Evolutionary conservation across 2,329 filamentous ascomycete genomes (phyloP).

Genomic region (Pezicula radicicola): DNA sequence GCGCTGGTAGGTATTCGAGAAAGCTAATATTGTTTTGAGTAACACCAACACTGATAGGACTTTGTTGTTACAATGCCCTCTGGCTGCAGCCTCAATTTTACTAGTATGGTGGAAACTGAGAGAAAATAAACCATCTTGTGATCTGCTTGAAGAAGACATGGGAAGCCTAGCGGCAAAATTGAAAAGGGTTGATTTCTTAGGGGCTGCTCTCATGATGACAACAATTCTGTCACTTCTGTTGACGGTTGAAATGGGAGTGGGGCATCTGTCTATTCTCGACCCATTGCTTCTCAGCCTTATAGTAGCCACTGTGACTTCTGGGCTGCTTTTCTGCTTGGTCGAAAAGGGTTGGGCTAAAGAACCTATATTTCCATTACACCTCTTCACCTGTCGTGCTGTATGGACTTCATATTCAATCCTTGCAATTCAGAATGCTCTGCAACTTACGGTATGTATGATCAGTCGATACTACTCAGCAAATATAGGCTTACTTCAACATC

Average conservation of each 20-base stretch:
- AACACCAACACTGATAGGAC: constrained; percentile 31
- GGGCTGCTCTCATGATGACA: constrained; percentile 42
- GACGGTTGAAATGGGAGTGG: constrained; percentile 47
- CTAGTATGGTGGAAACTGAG: constrained; percentile 35
- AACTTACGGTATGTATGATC: constrained; percentile 43
- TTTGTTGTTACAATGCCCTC: constrained; percentile 54
- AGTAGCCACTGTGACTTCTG: constrained; percentile 23
- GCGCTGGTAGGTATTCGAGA: constrained; percentile 41
- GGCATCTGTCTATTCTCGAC: constrained; percentile 33
- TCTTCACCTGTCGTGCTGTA: constrained; percentile 50
- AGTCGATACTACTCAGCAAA: background rate
- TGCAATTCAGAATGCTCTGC: constrained; percentile 51
- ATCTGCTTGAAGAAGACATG: constrained; percentile 10
- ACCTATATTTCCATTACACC: constrained; percentile 54
- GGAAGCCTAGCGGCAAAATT: constrained; percentile 28
- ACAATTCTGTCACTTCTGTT: constrained; percentile 42
- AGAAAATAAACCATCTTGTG: background rate
- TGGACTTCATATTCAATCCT: constrained; percentile 50
- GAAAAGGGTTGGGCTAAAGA: constrained; percentile 43
- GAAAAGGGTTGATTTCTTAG: constrained; percentile 56
- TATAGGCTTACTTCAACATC: background rate
- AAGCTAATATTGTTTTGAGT: background rate
- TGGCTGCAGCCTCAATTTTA: constrained; percentile 47
- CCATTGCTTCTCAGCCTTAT: constrained; percentile 28
- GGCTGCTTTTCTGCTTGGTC: constrained; percentile 12